phyloP scores from a whole-genome alignment of 371 early-diverging fungal genomes.

The Mortierella sp. region DNA sequence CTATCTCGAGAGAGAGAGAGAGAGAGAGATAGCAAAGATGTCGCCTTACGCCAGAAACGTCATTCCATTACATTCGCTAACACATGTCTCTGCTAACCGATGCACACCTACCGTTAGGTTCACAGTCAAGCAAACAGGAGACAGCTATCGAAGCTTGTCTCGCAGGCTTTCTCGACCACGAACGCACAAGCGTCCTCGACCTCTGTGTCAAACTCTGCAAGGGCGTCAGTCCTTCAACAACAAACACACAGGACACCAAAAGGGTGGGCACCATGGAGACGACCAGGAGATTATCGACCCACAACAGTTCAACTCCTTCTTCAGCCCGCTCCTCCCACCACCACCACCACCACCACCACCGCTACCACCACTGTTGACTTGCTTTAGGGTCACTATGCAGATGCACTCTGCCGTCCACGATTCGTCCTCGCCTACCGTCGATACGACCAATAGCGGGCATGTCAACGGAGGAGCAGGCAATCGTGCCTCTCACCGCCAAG shows the following conservation, averaged over 20 bases:
- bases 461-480: neutral
- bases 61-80: neutral
- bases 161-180: slow-evolving; percentile 49
- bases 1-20: too few species aligned
- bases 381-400: slow-evolving; percentile 52
- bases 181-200: slow-evolving; percentile 28
- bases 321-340: slow-evolving; percentile 37
- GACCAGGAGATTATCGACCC: slow-evolving; percentile 36
- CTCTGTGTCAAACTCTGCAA: slow-evolving; percentile 42
- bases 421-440: neutral
- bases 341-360: too few species aligned
- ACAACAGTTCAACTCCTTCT: slow-evolving; percentile 40
- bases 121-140: slow-evolving; percentile 55
- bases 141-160: slow-evolving; percentile 46
- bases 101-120: slow-evolving; percentile 21
- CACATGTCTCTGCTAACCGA: neutral
- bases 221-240: neutral
- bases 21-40: neutral
- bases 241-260: neutral
- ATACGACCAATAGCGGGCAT: neutral
- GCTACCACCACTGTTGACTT: slow-evolving; percentile 21
- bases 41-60: neutral
- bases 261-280: slow-evolving; percentile 4
- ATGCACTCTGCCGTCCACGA: slow-evolving; percentile 40
- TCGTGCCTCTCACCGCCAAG: slow-evolving; percentile 20